Evolutionary conservation across 2,329 filamentous ascomycete species (phyloP), one percentile per base, ranked within the genome.

Genomic region (Ophiosphaerella herpotricha): DNA sequence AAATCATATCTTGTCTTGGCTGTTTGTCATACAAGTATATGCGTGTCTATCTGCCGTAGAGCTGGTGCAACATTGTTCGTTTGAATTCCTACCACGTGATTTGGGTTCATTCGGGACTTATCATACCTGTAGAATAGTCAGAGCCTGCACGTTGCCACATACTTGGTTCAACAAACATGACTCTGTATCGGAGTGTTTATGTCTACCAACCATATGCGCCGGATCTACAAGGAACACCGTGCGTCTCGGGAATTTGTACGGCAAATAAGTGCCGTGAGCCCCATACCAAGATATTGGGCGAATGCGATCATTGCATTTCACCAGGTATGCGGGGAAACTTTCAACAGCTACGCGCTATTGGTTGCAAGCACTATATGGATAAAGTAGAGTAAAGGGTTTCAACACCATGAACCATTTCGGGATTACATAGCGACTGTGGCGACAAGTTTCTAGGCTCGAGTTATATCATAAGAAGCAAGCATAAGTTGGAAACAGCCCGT

Each of bases 311-410:
- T n/a, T 11, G 2, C 35, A 21, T 21, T 38, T 14, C 35, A 38
- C 43, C 18, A 13, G 7, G 8, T 23, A n/a, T 46, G 43, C 35
- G 36, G 43, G 43, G 36, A 39, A 46, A n/a, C 23, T 14, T 37
- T 14, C 23, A 12, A 31, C 16, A 39, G 24, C 5, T 11, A 18
- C 4, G 7, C 13, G 11, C 23, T 8, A 47, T 47, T 47, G 45
- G 45, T 7, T 37, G 12, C 6, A 24, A 8, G 37, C n/a, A 26
- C 26, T 33, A 29, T 42, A 41, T 40, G 45, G 39, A 41, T 41
- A 47, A 47, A 47, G 29, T 37, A 41, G 45, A 31, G 32, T 47
- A 47, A 47, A 47, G 23, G 29, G 31, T 4, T 42, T 11, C 37
- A 29, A 41, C 45, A 47, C 13, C 45, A 42, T 41, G 45, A 16